Base-by-base conservation (phyloP, 75 land plant genomes). In the Sequoia sempervirens region DNA sequence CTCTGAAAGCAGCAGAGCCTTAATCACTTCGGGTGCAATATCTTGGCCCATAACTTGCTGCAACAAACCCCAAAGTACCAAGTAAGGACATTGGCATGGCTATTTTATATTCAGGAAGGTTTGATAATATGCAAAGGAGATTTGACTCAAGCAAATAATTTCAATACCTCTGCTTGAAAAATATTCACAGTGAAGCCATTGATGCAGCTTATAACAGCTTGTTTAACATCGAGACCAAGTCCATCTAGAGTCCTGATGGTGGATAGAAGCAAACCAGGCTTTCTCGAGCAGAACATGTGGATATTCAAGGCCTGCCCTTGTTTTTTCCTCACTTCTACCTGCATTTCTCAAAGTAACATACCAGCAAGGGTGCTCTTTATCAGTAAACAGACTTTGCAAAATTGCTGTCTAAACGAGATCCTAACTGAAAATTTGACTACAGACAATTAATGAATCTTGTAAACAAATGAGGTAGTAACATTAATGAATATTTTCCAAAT, bases 21-120 rank as follows among this genome's bases (percentile, higher is more conserved):
- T 89, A 86, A 89, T 87, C 56, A 87, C 89, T 32, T 89, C 90
- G 15, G 90, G 87, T 75, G 72, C 70, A 53, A 85, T 80, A 7
- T 85, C 84, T 88, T 50, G 20, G 36, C 85, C 89, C 30, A 50
- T 88, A 30, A 83, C 50, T 83, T 84, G 84, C 86, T 87, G 85
- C 56, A 1, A 34, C 46, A 72, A 46, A 61, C 18, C 30, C 46
- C 46, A 43, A 43, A 5, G 46, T 43, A 43, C 54, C n/a, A 74
- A 20, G 15, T 46, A 80, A 30, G 46, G 46, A 43, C 30, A 75
- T 5, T 20, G 18, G 43, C 13, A 75, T 40, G 6, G 43, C 0
- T 75, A 75, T 43, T 43, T 43, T 43, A 43, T 43, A 43, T 43
- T 75, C 15, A 15, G 4, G 4, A 17, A 15, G 40, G 23, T 37